Evolutionary conservation across 495 filamentous ascomycete species (phyloP), one percentile per base, ranked within the genome.

Genomic region (Penicillium coprophilum): DNA sequence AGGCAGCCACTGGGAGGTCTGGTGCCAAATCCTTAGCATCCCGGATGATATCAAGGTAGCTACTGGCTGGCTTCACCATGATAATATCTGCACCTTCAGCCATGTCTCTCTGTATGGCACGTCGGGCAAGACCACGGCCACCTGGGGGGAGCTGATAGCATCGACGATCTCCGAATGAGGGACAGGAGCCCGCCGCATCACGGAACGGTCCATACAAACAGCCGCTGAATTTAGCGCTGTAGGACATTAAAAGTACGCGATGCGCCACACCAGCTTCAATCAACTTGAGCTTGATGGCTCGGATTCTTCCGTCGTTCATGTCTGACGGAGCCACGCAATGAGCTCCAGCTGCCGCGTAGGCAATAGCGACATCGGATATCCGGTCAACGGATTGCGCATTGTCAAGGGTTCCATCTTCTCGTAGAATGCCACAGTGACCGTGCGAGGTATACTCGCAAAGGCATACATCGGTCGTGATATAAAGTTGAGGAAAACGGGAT

Each of bases 371-470:
- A 71, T 96, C 90, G 15, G 88, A 90, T 62, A 98, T 93, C 38
- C 94, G 87, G 59, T 97, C 91, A 30, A 97, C 91, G 31, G 90
- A 95, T 46, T 93, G 82, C 27, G 83, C 80, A 69, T 98, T 97
- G 81, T 97, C 96, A 28, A 98, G 82, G 55, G 83, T 87, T 39
- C 90, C 92, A 69, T 98, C 94, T 60, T 96, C 90, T 41, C 90
- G 82, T 23, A 97, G 79, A 59, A 98, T 96, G 43, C 95, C 94
- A 69, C 94, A 98, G 75, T 98, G 94, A 43, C 94, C 94, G 67
- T 98, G 94, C n/a, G 89, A 93, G 7, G 94, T 97, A 73, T 98
- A 98, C 72, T 98, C 94, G 79, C 94, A 98, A 4, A 98, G 86
- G 69, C 94, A 97, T 46, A 98, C 94, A 72, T 98, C 94, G 34